phyloP scores from a whole-genome alignment of 179 eudicot species.

The Monotropa hypopitys region DNA sequence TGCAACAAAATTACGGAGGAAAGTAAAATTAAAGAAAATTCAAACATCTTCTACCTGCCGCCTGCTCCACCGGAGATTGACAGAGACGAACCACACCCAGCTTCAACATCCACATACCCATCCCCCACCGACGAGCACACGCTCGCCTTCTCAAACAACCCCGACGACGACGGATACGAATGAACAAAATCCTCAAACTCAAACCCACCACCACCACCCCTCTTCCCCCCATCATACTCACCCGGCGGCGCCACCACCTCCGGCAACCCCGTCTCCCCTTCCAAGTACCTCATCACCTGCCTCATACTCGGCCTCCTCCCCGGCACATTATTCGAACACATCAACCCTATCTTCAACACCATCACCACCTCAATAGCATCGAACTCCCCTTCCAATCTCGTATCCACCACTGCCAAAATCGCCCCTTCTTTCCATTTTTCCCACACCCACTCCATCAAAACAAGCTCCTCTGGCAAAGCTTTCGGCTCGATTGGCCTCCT shows the following conservation, averaged over 20 bases:
- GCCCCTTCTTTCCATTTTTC: constrained; percentile 29
- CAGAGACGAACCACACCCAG: constrained; percentile 5
- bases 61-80: background rate
- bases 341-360: constrained; percentile 18
- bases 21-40: background rate
- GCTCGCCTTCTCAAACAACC: constrained; percentile 17
- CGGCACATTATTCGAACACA: constrained; percentile 15
- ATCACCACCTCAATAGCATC: constrained; percentile 14
- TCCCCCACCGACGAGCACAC: constrained; percentile 14
- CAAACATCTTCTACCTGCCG: background rate
- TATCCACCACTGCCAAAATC: constrained; percentile 34
- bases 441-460: constrained; percentile 53
- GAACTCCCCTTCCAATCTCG: constrained; percentile 10
- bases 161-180: constrained; percentile 29
- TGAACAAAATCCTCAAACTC: constrained; percentile 29
- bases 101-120: constrained; percentile 22
- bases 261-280: constrained; percentile 17
- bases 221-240: constrained; percentile 2
- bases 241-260: constrained; percentile 12
- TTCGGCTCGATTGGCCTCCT: constrained; percentile 49
- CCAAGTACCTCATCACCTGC: constrained; percentile 20
- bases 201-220: background rate
- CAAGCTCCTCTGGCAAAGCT: constrained; percentile 35
- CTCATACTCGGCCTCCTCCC: constrained; percentile 17
- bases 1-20: background rate